phyloP scores from a whole-genome alignment of 306 rosid species.

The Crotalaria pallida region DNA sequence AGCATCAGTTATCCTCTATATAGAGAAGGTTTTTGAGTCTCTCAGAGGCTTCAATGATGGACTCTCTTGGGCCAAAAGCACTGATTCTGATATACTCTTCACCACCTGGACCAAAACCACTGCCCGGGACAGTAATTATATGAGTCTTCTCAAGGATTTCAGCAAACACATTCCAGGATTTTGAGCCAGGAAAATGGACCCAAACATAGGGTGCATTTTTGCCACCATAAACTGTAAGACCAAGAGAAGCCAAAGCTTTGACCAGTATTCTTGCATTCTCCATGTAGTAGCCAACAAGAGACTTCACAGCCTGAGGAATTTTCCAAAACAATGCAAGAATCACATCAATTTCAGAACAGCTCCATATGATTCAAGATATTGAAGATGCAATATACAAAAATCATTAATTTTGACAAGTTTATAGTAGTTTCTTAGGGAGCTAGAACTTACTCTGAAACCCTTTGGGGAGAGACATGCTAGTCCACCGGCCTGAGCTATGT shows the following conservation, averaged over 20 bases:
- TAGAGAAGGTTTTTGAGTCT: constrained; percentile 40
- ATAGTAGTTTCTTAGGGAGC: neutral
- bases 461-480: constrained; percentile 73
- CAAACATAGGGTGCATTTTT: constrained; percentile 69
- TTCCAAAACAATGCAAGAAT: neutral
- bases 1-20: neutral
- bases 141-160: constrained; percentile 64
- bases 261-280: constrained; percentile 61
- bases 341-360: neutral
- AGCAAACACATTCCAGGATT: constrained; percentile 59
- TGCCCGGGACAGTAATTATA: constrained; percentile 56
- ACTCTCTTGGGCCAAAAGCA: constrained; percentile 51
- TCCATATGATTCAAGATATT: neutral
- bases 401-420: neutral
- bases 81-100: constrained; percentile 53
- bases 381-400: neutral
- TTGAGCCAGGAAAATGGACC: constrained; percentile 68
- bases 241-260: constrained; percentile 48
- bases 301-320: constrained; percentile 46
- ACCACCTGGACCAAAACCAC: constrained; percentile 68
- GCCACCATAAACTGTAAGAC: constrained; percentile 55
- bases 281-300: constrained; percentile 46
- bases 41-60: constrained; percentile 46
- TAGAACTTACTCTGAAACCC: constrained; percentile 48
- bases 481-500: constrained; percentile 83